Evolutionary conservation across 805 yeast genomes (phyloP).

Genomic region (Candida golubevii): DNA sequence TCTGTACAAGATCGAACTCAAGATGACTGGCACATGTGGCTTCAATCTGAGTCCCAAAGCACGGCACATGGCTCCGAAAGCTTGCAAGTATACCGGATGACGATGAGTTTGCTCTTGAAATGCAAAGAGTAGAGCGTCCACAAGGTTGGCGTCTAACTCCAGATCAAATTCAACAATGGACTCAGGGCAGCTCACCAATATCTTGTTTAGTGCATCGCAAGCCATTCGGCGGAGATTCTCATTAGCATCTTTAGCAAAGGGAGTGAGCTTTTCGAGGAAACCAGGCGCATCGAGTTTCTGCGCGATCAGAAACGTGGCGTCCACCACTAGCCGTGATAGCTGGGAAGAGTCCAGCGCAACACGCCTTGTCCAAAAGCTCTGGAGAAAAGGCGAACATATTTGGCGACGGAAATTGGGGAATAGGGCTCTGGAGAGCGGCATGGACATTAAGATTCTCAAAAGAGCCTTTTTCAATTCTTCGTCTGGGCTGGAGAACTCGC

Average conservation of each 20-base stretch:
- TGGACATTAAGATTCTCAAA: constrained; percentile 59
- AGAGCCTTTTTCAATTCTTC: constrained; percentile 82
- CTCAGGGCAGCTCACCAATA: constrained; percentile 38
- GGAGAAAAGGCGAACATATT: constrained; percentile 59
- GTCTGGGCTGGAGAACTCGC: constrained; percentile 79
- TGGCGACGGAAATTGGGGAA: constrained; percentile 42
- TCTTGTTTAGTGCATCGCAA: constrained; percentile 60
- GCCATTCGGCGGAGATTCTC: constrained; percentile 79
- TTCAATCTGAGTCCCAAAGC: constrained; percentile 61
- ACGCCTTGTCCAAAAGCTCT: constrained; percentile 77
- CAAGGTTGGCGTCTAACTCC: constrained; percentile 56
- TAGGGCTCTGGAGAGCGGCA: constrained; percentile 59
- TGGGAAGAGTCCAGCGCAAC: constrained; percentile 61
- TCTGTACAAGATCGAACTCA: constrained; percentile 68
- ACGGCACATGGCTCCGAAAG: constrained; percentile 59
- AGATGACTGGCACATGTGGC: constrained; percentile 69
- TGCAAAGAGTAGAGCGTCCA: constrained; percentile 78
- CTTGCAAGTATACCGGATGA: constrained; percentile 53
- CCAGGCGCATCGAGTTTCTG: constrained; percentile 61
- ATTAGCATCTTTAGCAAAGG: constrained; percentile 71
- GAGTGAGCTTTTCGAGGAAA: constrained; percentile 53
- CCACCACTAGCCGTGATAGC: constrained; percentile 56
- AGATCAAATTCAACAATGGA: constrained; percentile 52
- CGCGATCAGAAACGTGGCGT: constrained; percentile 66
- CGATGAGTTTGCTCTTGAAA: constrained; percentile 72